A percentile compares a stretch with the other conserved stretches of the same genome.
phyloP scores from a whole-genome alignment of 1,139 yeast species.

The Debaryomyces robertsiae region DNA sequence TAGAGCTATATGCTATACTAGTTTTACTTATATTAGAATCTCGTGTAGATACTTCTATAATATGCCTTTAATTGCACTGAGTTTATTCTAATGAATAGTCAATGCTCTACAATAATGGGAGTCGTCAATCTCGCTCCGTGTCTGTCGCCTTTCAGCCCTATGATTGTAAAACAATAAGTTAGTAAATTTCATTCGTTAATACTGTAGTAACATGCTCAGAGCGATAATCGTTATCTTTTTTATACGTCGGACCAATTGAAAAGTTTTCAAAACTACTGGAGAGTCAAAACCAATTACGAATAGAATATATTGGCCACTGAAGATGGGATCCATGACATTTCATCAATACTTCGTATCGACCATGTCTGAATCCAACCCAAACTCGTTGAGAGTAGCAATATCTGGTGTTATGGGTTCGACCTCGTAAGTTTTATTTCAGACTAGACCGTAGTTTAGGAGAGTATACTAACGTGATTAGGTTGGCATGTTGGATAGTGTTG shows the following conservation, averaged over 20 bases:
- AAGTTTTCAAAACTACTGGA: neutral
- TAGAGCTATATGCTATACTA: constrained; percentile 33
- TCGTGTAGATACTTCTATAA: neutral
- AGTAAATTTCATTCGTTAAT: no score
- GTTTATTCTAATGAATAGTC: no score
- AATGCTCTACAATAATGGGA: no score
- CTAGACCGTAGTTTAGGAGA: neutral
- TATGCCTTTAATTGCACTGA: no score
- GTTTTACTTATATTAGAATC: constrained; percentile 3
- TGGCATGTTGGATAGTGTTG: constrained; percentile 81
- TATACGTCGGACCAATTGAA: neutral
- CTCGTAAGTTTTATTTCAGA: constrained; percentile 35
- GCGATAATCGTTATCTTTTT: constrained; percentile 5
- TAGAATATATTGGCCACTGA: neutral
- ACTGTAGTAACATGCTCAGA: neutral
- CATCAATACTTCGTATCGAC: constrained; percentile 1
- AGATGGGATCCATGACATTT: constrained; percentile 7
- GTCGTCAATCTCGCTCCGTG: no score
- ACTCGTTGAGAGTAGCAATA: constrained; percentile 5
- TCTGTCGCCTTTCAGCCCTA: no score
- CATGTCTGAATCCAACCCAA: neutral
- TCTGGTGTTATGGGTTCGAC: constrained; percentile 73
- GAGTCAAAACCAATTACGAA: neutral
- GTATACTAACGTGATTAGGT: constrained; percentile 30
- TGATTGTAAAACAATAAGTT: no score